Base-by-base conservation (phyloP, 305 asterid species). In the Plantago rigida region DNA sequence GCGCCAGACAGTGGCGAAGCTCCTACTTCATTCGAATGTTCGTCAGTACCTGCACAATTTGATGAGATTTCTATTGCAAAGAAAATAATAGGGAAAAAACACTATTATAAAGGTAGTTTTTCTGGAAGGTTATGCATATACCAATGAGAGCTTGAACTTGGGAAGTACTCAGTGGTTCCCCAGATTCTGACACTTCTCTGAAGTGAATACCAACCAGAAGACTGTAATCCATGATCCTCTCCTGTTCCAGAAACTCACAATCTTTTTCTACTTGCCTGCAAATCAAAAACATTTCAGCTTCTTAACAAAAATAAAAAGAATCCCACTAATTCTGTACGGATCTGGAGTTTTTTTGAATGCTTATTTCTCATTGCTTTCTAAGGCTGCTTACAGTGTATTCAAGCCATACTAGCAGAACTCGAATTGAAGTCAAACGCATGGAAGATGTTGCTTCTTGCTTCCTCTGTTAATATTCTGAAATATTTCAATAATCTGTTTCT, bases 151-250 rank as follows among this genome's bases (percentile, higher is more conserved):
- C 66, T 34, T 63, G 66, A 47, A 9, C 59, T 55, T 69, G 66
- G 61, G 79, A 68, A 52, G 51, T 60, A 51, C 67, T 69, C 45
- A 84, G 60, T 45, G 93, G 88, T 53, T 78, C 87, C 36, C 90
- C 87, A n/a, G 80, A 67, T 9, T 68, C 65, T 12, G 94, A 82
- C 60, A 81, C 73, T 66, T 88, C 83, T 54, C 78, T 71, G 79
- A 88, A 86, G 75, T 88, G 93, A 71, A 92, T 75, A 47, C 99
- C 99, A 1, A 89, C 79, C 69, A 92, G 66, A 51, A 92, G 96
- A 64, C 98, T 92, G 71, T 92, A 92, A 78, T 92, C 96, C 98
- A 92, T 92, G 17, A 92, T 86, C 58, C 95, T 84, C 78, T 84
- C 98, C 41, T 83, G 90, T 73, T 86, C 96, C 64, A 92, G 99